phyloP scores from a whole-genome alignment of 208 protist species.

The Acanthamoeba healyi region DNA sequence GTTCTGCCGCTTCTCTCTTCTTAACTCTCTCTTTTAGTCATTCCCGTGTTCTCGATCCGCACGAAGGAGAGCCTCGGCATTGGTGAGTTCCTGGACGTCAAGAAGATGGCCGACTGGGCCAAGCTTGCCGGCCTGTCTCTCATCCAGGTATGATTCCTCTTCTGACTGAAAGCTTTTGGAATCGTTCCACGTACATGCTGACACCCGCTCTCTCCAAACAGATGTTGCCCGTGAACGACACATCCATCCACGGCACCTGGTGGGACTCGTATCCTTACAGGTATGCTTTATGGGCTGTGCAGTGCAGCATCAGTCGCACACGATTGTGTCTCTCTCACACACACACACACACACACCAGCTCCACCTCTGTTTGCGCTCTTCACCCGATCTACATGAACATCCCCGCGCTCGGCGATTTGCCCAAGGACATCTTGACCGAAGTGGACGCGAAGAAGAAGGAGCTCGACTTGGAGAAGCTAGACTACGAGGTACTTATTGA shows the following conservation, averaged over 20 bases:
- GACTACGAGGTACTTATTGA: conserved; percentile 84
- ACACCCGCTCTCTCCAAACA: neutral
- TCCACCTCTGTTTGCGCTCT: conserved; percentile 89
- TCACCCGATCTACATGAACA: conserved; percentile 90
- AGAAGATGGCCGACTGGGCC: conserved; percentile 82
- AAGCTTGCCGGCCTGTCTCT: conserved; percentile 79
- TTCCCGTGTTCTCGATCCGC: conserved; percentile 91
- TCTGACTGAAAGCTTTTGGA: no score
- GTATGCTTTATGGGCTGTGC: neutral
- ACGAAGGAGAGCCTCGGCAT: conserved; percentile 86
- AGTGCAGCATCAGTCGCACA: neutral
- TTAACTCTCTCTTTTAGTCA: conserved; percentile 61
- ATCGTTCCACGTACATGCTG: no score
- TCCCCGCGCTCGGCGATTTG: conserved; percentile 76
- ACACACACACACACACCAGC: neutral
- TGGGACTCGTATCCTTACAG: conserved; percentile 91
- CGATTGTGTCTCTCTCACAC: neutral
- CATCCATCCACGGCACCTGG: conserved; percentile 81
- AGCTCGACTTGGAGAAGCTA: conserved; percentile 80
- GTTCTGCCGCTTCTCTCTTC: neutral
- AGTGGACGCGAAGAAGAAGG: conserved; percentile 58
- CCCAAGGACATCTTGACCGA: conserved; percentile 78
- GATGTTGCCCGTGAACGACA: conserved; percentile 91
- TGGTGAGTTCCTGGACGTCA: conserved; percentile 91
- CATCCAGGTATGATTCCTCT: conserved; percentile 82